Evolutionary conservation across 2,329 filamentous ascomycete genomes (phyloP).

Genomic region (Pezicula rhizophila): DNA sequence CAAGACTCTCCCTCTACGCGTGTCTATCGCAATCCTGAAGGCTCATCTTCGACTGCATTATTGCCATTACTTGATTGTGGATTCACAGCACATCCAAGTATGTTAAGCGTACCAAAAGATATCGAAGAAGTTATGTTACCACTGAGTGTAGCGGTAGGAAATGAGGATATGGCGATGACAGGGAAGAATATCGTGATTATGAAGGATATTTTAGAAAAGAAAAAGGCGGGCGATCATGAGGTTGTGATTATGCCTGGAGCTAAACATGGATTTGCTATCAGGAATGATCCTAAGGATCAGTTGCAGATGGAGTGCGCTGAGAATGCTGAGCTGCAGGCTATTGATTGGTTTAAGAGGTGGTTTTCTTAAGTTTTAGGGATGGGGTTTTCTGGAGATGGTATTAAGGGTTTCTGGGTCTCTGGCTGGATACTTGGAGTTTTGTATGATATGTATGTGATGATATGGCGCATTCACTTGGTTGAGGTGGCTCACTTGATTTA

Average conservation of each 20-base stretch:
- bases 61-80: constrained; percentile 39
- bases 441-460: too few relatives aligned
- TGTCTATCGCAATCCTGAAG: constrained; percentile 6
- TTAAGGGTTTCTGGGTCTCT: too few relatives aligned
- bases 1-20: constrained; percentile 28
- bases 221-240: constrained; percentile 26
- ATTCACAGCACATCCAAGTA: constrained; percentile 45
- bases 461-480: too few relatives aligned
- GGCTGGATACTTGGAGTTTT: too few relatives aligned
- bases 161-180: constrained; percentile 35
- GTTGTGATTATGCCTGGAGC: constrained; percentile 31
- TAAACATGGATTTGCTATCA: constrained; percentile 36
- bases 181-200: constrained; percentile 15
- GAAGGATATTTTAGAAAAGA: constrained; percentile 25
- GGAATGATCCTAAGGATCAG: constrained; percentile 29
- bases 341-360: constrained; percentile 29
- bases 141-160: constrained; percentile 38
- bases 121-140: constrained; percentile 34
- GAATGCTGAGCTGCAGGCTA: constrained; percentile 32
- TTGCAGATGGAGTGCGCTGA: constrained; percentile 26
- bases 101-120: constrained; percentile 40
- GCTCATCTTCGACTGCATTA: background rate
- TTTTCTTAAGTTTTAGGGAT: constrained; percentile 14
- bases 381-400: too few relatives aligned
- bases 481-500: too few relatives aligned